A percentile compares a stretch with the other conserved stretches of the same genome.
phyloP scores from a whole-genome alignment of 805 yeast genomes.

The Vanderwaltozyma tropicalis region DNA sequence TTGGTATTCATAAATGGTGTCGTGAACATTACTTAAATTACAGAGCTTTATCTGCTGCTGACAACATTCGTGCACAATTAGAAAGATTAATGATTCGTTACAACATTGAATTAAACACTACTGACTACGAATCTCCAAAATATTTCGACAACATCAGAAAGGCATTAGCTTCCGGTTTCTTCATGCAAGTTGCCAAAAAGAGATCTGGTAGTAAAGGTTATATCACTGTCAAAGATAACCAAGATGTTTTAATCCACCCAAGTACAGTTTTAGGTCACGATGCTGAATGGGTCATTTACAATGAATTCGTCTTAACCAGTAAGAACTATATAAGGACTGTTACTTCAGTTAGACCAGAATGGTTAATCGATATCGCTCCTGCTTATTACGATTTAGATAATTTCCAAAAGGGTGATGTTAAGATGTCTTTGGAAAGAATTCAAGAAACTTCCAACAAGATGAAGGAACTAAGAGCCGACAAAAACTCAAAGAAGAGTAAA shows the following conservation, averaged over 20 bases:
- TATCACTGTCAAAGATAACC: conserved; percentile 88
- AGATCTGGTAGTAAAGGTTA: conserved; percentile 73
- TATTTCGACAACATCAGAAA: conserved; percentile 74
- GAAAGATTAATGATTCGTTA: conserved; percentile 71
- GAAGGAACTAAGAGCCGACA: conserved; percentile 12
- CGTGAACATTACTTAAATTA: conserved; percentile 78
- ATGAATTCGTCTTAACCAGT: conserved; percentile 89
- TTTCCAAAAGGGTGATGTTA: conserved; percentile 63
- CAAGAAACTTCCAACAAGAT: conserved; percentile 38
- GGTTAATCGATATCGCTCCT: conserved; percentile 75
- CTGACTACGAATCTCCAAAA: conserved; percentile 52
- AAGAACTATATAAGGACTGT: conserved; percentile 93
- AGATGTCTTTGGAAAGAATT: conserved; percentile 54
- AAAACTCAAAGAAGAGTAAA: conserved; percentile 18
- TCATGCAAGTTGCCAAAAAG: conserved; percentile 97
- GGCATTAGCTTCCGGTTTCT: conserved; percentile 86
- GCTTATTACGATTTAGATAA: conserved; percentile 54
- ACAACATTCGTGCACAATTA: conserved; percentile 75
- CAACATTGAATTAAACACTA: conserved; percentile 62
- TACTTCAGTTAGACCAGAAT: conserved; percentile 80
- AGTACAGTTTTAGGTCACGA: conserved; percentile 82
- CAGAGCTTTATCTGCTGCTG: conserved; percentile 79
- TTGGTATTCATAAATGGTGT: conserved; percentile 76
- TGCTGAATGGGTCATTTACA: conserved; percentile 88
- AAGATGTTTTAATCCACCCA: conserved; percentile 91